Evolutionary conservation across 768 basidiomycete genomes (phyloP).

Genomic region (Naganishia antarctica): DNA sequence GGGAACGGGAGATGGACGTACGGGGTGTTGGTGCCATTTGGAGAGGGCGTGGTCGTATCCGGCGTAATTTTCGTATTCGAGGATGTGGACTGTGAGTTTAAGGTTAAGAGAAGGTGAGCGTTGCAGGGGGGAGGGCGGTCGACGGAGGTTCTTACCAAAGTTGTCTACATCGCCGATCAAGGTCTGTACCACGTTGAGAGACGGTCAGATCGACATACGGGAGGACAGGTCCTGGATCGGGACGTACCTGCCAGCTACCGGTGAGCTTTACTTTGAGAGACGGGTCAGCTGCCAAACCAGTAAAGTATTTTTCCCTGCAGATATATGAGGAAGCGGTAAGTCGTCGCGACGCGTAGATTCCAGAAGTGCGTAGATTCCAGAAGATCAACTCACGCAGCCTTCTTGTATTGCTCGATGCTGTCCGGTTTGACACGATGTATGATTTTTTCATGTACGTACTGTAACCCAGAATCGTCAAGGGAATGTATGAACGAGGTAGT

Average conservation of each 20-base stretch:
- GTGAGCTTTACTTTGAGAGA: slow-evolving; percentile 77
- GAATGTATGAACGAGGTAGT: background rate
- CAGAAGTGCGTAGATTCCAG: no score
- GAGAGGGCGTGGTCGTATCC: slow-evolving; percentile 73
- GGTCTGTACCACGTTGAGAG: background rate
- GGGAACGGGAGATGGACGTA: slow-evolving; percentile 12
- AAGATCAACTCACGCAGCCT: slow-evolving; percentile 64
- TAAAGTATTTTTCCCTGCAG: slow-evolving; percentile 84
- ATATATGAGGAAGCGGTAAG: no score
- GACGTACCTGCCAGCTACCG: slow-evolving; percentile 83
- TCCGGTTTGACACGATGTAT: slow-evolving; percentile 77
- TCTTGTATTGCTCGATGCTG: slow-evolving; percentile 74
- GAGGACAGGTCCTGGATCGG: no score
- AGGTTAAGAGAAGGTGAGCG: slow-evolving; percentile 46
- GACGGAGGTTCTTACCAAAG: slow-evolving; percentile 55
- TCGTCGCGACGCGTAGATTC: no score
- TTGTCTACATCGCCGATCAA: slow-evolving; percentile 77
- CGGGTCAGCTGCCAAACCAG: slow-evolving; percentile 67
- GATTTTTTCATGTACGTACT: slow-evolving; percentile 54
- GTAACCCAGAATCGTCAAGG: slow-evolving; percentile 13
- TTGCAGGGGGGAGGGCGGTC: background rate
- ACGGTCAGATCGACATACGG: background rate
- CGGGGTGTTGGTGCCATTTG: slow-evolving; percentile 15
- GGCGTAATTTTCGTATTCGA: slow-evolving; percentile 90
- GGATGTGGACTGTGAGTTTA: slow-evolving; percentile 53